Evolutionary conservation across 2,329 filamentous ascomycete species (phyloP).

Genomic region (Didymella exigua): DNA sequence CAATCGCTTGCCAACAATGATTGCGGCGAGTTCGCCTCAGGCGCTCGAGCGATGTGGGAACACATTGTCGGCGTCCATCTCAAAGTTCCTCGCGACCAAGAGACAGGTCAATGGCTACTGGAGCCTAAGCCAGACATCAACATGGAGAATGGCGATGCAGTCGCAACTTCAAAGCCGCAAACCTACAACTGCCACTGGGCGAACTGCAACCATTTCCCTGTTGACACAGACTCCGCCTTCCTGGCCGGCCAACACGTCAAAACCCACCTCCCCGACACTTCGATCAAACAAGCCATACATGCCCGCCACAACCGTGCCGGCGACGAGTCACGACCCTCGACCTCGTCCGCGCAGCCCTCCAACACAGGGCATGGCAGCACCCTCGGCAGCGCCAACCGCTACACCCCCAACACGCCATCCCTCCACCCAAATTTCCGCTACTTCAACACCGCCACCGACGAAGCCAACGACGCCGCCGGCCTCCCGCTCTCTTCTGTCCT

Average conservation of each 20-base stretch:
- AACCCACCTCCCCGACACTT: conserved; percentile 65
- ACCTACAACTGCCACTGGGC: conserved; percentile 69
- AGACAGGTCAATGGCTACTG: conserved; percentile 58
- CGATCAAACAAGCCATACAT: conserved; percentile 46
- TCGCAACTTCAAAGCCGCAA: conserved; percentile 54
- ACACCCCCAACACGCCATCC: conserved; percentile 7
- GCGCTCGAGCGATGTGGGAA: conserved; percentile 70
- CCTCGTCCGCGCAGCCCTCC: conserved; percentile 38
- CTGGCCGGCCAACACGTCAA: conserved; percentile 69
- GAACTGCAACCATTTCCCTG: conserved; percentile 63
- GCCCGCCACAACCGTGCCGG: conserved; percentile 56
- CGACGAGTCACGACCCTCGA: conserved; percentile 36
- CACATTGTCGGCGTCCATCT: conserved; percentile 73
- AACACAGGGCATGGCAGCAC: background rate
- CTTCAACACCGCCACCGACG: conserved; percentile 57
- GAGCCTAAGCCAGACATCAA: conserved; percentile 47
- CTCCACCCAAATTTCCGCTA: conserved; percentile 42
- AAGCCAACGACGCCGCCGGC: conserved; percentile 67
- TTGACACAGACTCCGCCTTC: conserved; percentile 44
- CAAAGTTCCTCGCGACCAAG: conserved; percentile 58
- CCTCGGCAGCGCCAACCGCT: background rate
- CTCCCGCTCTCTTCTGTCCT: conserved; percentile 79
- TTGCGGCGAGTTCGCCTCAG: conserved; percentile 64
- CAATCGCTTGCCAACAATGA: conserved; percentile 40
- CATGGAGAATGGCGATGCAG: conserved; percentile 49